A percentile compares a stretch with the other conserved stretches of the same genome.
These are phyloP conservation scores for Talaromyces sp. DNA, from an alignment of 2,329 filamentous ascomycete genomes.

Conservation along the genomic window DNA sequence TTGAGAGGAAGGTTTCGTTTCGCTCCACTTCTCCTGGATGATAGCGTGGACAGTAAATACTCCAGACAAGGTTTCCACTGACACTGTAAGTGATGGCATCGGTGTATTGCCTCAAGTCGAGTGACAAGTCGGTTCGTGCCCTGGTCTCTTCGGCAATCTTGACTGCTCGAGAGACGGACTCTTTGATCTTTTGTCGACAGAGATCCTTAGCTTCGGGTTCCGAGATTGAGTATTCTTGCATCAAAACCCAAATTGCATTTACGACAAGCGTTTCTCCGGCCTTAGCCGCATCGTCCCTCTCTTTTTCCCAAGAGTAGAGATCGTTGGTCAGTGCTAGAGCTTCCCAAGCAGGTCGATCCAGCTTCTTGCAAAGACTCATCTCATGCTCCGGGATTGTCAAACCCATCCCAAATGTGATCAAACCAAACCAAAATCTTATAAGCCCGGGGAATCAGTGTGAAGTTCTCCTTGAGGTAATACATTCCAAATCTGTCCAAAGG, in stretches of 20 bases:
- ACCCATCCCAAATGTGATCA: constrained; percentile 37
- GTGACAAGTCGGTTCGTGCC: constrained; percentile 19
- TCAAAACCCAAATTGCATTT: constrained; percentile 42
- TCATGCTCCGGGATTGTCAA: constrained; percentile 39
- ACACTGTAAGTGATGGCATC: constrained; percentile 30
- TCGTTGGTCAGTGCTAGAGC: constrained; percentile 39
- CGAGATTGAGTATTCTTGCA: constrained; percentile 32
- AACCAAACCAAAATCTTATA: constrained; percentile 34
- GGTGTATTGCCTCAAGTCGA: constrained; percentile 28
- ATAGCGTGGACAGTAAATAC: constrained; percentile 35
- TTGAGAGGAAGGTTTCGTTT: background rate
- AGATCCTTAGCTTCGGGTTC: constrained; percentile 29
- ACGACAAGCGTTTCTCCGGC: constrained; percentile 24
- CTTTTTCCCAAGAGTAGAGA: constrained; percentile 40
- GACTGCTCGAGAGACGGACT: constrained; percentile 22
- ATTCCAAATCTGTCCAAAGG: no score
- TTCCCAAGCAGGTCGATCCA: constrained; percentile 28
- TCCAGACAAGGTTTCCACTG: constrained; percentile 38
- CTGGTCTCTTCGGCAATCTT: constrained; percentile 21
- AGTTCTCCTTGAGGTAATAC: background rate
- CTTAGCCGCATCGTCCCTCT: constrained; percentile 28
- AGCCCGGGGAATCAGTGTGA: background rate
- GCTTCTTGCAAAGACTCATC: constrained; percentile 27
- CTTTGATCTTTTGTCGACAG: constrained; percentile 24
- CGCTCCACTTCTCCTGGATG: constrained; percentile 13